Conservation (phyloP, 805 yeast genomes). For the Saccharomycopsis selenospora region DNA sequence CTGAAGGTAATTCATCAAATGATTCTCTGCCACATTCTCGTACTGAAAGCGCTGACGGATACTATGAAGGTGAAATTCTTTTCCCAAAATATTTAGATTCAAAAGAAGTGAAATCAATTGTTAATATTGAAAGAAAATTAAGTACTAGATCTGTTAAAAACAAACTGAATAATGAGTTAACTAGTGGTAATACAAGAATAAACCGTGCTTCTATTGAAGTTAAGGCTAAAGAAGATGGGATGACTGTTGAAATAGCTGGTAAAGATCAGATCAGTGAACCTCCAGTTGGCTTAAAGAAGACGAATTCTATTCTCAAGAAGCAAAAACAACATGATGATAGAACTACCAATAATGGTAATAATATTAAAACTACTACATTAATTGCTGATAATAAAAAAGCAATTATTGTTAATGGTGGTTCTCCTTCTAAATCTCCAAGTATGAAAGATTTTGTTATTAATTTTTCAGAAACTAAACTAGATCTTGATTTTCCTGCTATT, state of each 20-base stretch:
- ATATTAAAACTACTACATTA: too few relatives aligned
- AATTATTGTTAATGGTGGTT: not conserved
- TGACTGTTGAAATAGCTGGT: constrained; percentile 36
- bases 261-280: constrained; percentile 23
- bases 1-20: too few relatives aligned
- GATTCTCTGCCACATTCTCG: not conserved
- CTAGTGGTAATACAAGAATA: constrained; percentile 3
- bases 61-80: constrained; percentile 47
- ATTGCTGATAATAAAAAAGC: too few relatives aligned
- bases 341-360: not conserved
- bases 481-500: constrained; percentile 22
- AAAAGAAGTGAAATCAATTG: constrained; percentile 68
- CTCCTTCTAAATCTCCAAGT: not conserved
- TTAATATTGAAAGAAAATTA: constrained; percentile 59
- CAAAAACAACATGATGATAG: not conserved
- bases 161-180: constrained; percentile 24
- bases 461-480: constrained; percentile 17
- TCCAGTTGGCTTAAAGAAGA: constrained; percentile 14
- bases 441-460: constrained; percentile 17
- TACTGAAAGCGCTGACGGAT: not conserved
- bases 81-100: constrained; percentile 65
- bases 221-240: constrained; percentile 41
- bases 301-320: constrained; percentile 19
- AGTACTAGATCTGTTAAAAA: constrained; percentile 43
- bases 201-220: constrained; percentile 21